Conservation (phyloP, 169 alveolate species). For the Babesia divergens region DNA sequence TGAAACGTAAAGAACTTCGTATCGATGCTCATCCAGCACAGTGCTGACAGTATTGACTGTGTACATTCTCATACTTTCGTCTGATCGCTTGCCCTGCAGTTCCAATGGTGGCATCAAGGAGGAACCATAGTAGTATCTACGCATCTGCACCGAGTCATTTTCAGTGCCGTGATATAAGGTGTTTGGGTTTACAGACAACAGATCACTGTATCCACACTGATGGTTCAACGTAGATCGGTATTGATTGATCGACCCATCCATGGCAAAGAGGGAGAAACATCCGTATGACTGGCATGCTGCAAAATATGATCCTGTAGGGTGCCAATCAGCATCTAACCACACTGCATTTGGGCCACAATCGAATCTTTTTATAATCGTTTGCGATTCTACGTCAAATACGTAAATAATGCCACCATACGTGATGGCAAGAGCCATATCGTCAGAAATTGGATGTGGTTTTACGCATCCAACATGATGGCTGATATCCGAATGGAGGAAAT, state of each 20-base stretch:
- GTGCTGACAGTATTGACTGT: constrained; percentile 7
- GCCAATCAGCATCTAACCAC: constrained; percentile 64
- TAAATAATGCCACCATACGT: constrained; percentile 36
- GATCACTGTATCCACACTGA: constrained; percentile 43
- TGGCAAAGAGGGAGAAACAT: constrained; percentile 52
- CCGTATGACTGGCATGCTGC: constrained; percentile 54
- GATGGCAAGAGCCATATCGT: constrained; percentile 18
- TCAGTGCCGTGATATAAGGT: constrained; percentile 28
- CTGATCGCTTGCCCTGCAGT: not conserved
- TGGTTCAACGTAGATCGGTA: constrained; percentile 24
- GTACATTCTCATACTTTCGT: constrained; percentile 9
- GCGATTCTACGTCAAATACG: not conserved
- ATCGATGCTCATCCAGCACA: constrained; percentile 15
- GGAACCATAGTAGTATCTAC: constrained; percentile 41
- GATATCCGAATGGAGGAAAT: constrained; percentile 30
- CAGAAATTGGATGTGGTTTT: constrained; percentile 32
- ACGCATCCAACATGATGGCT: constrained; percentile 48
- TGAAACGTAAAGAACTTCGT: constrained; percentile 3
- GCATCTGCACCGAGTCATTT: not conserved
- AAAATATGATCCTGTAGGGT: constrained; percentile 51
- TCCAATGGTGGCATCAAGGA: constrained; percentile 24
- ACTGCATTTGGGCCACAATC: constrained; percentile 44
- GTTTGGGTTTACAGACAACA: constrained; percentile 10
- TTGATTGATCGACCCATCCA: not conserved
- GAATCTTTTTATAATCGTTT: constrained; percentile 15